Conservation (phyloP, 768 basidiomycete genomes). For the Trametopsis cervina region DNA sequence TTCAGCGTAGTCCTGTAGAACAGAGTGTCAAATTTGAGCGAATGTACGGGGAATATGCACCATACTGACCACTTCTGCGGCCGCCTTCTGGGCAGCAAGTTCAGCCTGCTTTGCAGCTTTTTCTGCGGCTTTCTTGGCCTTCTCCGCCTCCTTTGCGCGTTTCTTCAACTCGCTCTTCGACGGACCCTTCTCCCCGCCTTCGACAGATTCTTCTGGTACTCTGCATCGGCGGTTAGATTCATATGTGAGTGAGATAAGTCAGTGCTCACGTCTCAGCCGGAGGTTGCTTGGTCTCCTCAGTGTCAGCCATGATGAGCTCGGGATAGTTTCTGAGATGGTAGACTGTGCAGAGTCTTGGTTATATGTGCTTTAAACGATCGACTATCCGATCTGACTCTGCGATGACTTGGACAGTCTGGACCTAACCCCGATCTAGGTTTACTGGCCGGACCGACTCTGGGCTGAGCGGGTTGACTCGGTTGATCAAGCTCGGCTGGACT, state of each 20-base stretch:
- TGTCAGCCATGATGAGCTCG: constrained; percentile 19
- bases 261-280: constrained; percentile 1
- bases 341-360: constrained; percentile 3
- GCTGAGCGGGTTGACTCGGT: constrained; percentile 7
- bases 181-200: constrained; percentile 39
- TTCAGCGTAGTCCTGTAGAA: constrained; percentile 60
- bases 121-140: constrained; percentile 84
- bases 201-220: constrained; percentile 8
- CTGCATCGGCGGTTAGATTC: not conserved
- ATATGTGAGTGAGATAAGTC: too few relatives aligned
- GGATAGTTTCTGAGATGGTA: not conserved
- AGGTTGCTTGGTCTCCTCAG: constrained; percentile 3
- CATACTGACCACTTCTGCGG: constrained; percentile 50
- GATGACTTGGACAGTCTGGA: not conserved
- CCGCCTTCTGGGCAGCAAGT: constrained; percentile 58
- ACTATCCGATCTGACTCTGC: not conserved
- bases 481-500: too few relatives aligned
- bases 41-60: not conserved
- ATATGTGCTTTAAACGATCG: constrained; percentile 3
- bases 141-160: constrained; percentile 84
- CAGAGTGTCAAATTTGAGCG: not conserved
- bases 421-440: constrained; percentile 8
- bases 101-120: constrained; percentile 76
- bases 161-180: constrained; percentile 91
- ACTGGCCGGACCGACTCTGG: constrained; percentile 1